Evolutionary conservation across 768 basidiomycete species (phyloP).

Genomic region (Guyanaporus albipodus): DNA sequence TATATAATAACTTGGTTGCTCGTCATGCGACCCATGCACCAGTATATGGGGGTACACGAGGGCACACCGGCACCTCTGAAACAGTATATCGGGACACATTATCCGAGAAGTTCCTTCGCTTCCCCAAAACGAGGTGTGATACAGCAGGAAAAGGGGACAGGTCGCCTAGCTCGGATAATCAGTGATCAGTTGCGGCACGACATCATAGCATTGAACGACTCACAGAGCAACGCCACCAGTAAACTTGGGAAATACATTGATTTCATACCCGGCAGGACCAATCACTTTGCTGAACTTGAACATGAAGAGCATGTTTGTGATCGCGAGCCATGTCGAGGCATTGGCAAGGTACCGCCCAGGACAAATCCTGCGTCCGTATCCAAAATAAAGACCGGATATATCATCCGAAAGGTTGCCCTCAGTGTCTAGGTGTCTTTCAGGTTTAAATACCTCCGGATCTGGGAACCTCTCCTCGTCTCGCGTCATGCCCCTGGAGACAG

Average conservation of each 20-base stretch:
- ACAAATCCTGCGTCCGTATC: slow-evolving; percentile 30
- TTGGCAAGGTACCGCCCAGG: slow-evolving; percentile 21
- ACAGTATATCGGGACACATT: too few species aligned
- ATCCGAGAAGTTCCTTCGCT: background rate
- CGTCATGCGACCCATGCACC: too few species aligned
- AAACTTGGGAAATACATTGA: slow-evolving; percentile 21
- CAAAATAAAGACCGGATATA: slow-evolving; percentile 26
- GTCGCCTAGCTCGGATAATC: slow-evolving; percentile 8
- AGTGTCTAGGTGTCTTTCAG: slow-evolving; percentile 30
- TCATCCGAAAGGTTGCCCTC: slow-evolving; percentile 22
- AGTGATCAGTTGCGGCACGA: background rate
- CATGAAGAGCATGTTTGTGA: slow-evolving; percentile 15
- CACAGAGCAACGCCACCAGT: slow-evolving; percentile 13
- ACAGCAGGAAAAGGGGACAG: slow-evolving; percentile 15
- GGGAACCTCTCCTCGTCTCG: slow-evolving; percentile 23
- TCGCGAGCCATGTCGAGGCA: slow-evolving; percentile 19
- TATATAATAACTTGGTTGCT: too few species aligned
- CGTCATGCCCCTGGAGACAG: slow-evolving; percentile 17
- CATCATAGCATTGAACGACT: background rate
- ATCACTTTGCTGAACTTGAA: slow-evolving; percentile 22
- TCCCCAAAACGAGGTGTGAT: slow-evolving; percentile 18
- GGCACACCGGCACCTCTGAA: too few species aligned
- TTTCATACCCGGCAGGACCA: slow-evolving; percentile 19
- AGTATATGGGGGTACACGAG: too few species aligned
- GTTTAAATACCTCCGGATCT: slow-evolving; percentile 32